Base-by-base conservation (phyloP, 768 basidiomycete genomes). In the Lactarius sp. region DNA sequence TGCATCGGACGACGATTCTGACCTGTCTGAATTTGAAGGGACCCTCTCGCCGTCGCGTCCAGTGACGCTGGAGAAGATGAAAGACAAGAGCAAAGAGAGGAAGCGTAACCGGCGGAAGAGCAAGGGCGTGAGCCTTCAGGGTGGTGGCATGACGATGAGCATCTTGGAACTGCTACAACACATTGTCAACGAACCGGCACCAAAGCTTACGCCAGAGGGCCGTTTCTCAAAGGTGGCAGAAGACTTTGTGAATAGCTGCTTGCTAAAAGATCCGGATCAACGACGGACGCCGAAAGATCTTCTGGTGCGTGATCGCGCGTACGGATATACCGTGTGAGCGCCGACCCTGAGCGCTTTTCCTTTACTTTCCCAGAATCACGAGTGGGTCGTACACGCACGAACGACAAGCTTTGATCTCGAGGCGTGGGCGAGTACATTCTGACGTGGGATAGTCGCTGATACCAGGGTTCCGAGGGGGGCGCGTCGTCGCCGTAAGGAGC, bases 111-210 rank as follows among this genome's bases (percentile, higher is more conserved):
- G 88, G 75, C 79, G 88, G 71, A 93, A 92, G 83, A 92, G 89
- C 72, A 90, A 85, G 70, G 96, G 96, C 53, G 96, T 98, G 60
- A 91, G 88, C 69, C 76, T 97, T 68, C 93, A 95, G 73, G 96
- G 96, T 42, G 92, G 93, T 1, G 91, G 90, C 36, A 94, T 93
- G 89, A 97, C 94, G 68, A 98, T 99, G 95, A 92, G 89, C 70
- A 98, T 99, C 74, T 77, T 99, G 68, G 97, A 99, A 77, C 75
- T 99, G 57, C 77, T 99, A 66, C 97, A 98, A 73, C 94, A 98
- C 73, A 98, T 99, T 70, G 97, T 99, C 57, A 98, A 98, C 72
- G 97, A 98, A 77, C 94, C 96, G 62, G 96, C 97, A 33, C 97
- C 97, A 47, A 80, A 84, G 71, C 75, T 99, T 68, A 87, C 86